These are phyloP conservation scores for Xylaria flabelliformis DNA, from an alignment of 495 filamentous ascomycete genomes.

Conservation along the genomic window DNA sequence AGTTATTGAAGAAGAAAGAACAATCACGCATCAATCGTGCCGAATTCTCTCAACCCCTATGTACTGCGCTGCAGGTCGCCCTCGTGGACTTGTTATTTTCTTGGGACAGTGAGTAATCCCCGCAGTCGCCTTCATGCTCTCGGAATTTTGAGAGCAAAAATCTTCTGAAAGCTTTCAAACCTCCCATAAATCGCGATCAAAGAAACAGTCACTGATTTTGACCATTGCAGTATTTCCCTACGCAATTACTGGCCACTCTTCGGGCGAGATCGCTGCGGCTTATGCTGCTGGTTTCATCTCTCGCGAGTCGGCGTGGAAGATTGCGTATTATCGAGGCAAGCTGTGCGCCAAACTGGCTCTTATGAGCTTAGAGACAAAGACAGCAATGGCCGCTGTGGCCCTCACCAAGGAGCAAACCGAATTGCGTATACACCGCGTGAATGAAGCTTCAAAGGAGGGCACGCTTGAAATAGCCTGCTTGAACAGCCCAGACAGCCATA, in stretches of 20 bases:
- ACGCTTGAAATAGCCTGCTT: constrained; percentile 48
- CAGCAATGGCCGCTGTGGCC: constrained; percentile 50
- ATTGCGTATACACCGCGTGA: constrained; percentile 9
- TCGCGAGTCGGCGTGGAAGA: constrained; percentile 56
- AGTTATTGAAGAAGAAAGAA: constrained; percentile 18
- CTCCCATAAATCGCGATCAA: neutral
- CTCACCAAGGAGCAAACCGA: constrained; percentile 29
- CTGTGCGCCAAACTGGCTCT: constrained; percentile 26
- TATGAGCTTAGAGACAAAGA: constrained; percentile 6
- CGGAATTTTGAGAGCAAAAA: neutral
- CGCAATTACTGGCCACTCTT: constrained; percentile 65
- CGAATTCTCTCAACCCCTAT: constrained; percentile 51
- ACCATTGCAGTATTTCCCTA: constrained; percentile 43
- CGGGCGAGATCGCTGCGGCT: constrained; percentile 63
- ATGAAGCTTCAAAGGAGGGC: constrained; percentile 14
- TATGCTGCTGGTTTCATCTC: constrained; percentile 51
- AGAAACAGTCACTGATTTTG: neutral
- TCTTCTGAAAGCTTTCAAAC: neutral
- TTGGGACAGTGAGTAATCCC: constrained; percentile 44
- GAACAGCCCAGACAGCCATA: constrained; percentile 52
- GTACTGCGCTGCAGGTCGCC: constrained; percentile 55
- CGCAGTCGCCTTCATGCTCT: neutral
- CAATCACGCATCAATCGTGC: constrained; percentile 46
- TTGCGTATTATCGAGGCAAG: constrained; percentile 52
- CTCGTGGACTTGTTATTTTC: constrained; percentile 57